phyloP scores from a whole-genome alignment of 768 basidiomycete species.

The Boletellus sp. region DNA sequence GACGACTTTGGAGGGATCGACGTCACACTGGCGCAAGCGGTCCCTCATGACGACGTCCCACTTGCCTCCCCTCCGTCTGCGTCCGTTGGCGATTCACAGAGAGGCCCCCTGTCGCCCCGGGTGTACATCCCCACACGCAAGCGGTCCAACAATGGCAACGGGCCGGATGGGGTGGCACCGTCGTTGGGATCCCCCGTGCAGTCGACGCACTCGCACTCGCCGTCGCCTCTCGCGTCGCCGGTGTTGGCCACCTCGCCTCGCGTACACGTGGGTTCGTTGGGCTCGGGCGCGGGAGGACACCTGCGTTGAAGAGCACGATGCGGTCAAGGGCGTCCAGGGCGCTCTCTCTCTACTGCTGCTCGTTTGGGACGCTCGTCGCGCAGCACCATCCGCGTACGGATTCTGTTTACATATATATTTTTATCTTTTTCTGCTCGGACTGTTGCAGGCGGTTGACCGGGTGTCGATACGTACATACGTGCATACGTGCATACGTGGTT shows the following conservation, averaged over 20 bases:
- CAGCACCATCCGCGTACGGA: too few relatives aligned
- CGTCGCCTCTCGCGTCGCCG: neutral
- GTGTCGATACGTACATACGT: too few relatives aligned
- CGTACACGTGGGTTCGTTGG: neutral
- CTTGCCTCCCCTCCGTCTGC: constrained; percentile 19
- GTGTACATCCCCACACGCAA: constrained; percentile 55
- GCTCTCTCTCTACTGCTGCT: neutral
- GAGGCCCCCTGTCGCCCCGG: constrained; percentile 40
- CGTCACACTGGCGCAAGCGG: constrained; percentile 5
- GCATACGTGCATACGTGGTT: too few relatives aligned
- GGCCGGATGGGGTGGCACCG: neutral
- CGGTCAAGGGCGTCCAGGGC: neutral
- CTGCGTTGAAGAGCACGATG: constrained; percentile 4
- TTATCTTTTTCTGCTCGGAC: too few relatives aligned
- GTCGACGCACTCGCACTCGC: neutral
- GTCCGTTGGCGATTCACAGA: neutral
- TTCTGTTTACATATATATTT: too few relatives aligned
- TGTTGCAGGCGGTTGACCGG: too few relatives aligned
- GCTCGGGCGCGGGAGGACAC: neutral
- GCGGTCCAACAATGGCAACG: constrained; percentile 40
- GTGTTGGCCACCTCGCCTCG: constrained; percentile 15
- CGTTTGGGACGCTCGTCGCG: too few relatives aligned
- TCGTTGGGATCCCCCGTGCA: neutral
- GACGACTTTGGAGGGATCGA: constrained; percentile 59
- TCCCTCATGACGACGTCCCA: constrained; percentile 14